Evolutionary conservation across 2,329 filamentous ascomycete genomes (phyloP).

Genomic region (Cladosporium cucumerinum): DNA sequence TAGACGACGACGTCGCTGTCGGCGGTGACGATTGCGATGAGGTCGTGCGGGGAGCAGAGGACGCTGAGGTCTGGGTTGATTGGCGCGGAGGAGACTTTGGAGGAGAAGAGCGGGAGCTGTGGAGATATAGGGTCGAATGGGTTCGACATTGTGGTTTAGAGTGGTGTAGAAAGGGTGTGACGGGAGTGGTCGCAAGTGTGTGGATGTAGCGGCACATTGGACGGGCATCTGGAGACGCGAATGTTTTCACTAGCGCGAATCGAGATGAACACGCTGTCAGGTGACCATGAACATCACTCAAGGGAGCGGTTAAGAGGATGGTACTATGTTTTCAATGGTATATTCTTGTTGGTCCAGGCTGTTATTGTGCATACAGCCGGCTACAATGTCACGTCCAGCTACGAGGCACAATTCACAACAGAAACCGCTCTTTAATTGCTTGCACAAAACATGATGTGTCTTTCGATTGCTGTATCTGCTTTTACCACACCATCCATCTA

Average conservation of each 20-base stretch:
- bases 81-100: slow-evolving; percentile 27
- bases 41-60: slow-evolving; percentile 81
- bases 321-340: neutral
- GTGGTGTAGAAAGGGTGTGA: slow-evolving; percentile 26
- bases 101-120: slow-evolving; percentile 6
- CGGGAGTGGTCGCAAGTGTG: neutral
- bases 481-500: neutral
- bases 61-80: slow-evolving; percentile 59
- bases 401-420: neutral
- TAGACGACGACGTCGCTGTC: slow-evolving; percentile 71
- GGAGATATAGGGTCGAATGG: neutral
- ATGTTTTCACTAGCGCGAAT: slow-evolving; percentile 5
- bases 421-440: neutral
- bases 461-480: neutral
- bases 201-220: neutral
- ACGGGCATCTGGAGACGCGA: neutral
- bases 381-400: neutral
- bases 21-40: slow-evolving; percentile 68
- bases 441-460: neutral
- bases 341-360: neutral
- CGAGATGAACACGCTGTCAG: neutral
- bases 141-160: slow-evolving; percentile 45
- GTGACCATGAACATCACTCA: neutral
- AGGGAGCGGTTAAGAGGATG: neutral
- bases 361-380: neutral